phyloP scores from a whole-genome alignment of 257 asterid species.

The Solanum chaucha region DNA sequence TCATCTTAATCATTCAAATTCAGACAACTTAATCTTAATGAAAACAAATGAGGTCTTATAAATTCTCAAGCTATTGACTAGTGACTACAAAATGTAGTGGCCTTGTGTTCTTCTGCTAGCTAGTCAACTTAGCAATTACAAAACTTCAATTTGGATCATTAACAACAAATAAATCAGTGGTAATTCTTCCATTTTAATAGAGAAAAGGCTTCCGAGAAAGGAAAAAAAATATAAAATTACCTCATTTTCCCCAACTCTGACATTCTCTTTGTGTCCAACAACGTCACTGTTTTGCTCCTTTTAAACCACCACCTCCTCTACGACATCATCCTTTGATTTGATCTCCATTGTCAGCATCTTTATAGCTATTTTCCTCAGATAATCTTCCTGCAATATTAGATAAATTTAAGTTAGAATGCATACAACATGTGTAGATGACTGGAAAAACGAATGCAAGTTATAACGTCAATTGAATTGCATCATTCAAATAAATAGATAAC shows the following conservation, averaged over 20 bases:
- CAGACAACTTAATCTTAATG: no score
- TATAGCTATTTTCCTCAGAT: constrained; percentile 46
- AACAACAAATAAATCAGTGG: not conserved
- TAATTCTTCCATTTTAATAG: not conserved
- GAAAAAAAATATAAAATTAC: not conserved
- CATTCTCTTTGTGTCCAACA: not conserved
- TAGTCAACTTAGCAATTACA: no score
- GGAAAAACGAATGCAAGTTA: not conserved
- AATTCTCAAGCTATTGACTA: no score
- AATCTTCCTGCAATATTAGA: not conserved
- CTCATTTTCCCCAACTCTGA: not conserved
- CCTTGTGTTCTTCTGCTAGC: no score
- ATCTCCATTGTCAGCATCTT: not conserved
- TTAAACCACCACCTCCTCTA: not conserved
- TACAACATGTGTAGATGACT: not conserved
- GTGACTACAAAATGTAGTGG: no score
- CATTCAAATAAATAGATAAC: not conserved
- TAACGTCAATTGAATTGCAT: not conserved
- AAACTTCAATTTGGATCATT: not conserved
- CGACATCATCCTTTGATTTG: not conserved
- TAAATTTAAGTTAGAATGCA: not conserved
- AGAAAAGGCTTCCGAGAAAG: not conserved
- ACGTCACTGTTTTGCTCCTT: not conserved
- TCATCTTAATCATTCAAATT: no score
- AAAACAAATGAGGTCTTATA: no score